Evolutionary conservation across 2,329 filamentous ascomycete genomes (phyloP).

Genomic region (Hortaea werneckii): DNA sequence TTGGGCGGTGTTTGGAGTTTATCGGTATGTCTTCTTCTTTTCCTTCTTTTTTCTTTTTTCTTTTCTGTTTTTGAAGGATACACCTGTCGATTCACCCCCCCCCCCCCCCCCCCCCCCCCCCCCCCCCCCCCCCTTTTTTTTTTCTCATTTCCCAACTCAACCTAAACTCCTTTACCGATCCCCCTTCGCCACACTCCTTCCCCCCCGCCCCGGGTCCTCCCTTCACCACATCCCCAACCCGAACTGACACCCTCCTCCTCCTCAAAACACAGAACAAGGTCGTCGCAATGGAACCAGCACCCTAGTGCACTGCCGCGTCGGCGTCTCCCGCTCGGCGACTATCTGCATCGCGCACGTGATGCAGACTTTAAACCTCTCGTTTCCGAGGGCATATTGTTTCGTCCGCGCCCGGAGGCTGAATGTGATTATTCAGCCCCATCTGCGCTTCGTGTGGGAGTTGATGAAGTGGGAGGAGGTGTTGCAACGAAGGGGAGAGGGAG

Average conservation of each 20-base stretch:
- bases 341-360: constrained; percentile 99
- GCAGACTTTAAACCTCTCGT: constrained; percentile 67
- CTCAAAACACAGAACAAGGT: constrained; percentile 68
- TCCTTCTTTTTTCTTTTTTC: neutral
- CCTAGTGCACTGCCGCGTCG: constrained; percentile 90
- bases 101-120: too few species aligned
- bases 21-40: constrained; percentile 60
- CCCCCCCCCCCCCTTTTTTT: too few species aligned
- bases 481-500: too few species aligned
- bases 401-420: constrained; percentile 86
- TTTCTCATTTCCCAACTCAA: too few species aligned
- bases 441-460: constrained; percentile 83
- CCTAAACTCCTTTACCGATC: too few species aligned
- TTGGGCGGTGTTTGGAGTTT: constrained; percentile 76
- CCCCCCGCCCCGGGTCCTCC: too few species aligned
- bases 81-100: too few species aligned
- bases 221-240: too few species aligned
- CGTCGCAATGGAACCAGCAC: constrained; percentile 70
- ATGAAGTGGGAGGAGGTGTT: too few species aligned
- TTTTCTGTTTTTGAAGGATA: too few species aligned
- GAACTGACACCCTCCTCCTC: too few species aligned
- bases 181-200: too few species aligned
- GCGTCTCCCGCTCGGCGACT: constrained; percentile 88
- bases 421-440: constrained; percentile 95
- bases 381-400: constrained; percentile 91